These are phyloP conservation scores for Halophytophthora batemanensis DNA, from an alignment of 352 stramenopile species.

Conservation along the genomic window DNA sequence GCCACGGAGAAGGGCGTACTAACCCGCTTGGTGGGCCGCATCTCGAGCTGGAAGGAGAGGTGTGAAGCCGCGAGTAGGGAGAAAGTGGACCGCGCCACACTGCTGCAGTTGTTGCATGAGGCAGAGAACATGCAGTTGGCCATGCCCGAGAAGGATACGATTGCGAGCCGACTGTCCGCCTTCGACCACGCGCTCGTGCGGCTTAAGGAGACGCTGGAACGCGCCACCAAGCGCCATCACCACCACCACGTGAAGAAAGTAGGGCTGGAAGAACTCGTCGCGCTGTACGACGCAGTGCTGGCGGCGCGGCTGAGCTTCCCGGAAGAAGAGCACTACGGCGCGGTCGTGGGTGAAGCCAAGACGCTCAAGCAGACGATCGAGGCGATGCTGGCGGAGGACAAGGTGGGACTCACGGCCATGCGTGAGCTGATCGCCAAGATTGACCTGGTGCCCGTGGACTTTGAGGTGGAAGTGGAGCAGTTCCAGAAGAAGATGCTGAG, in stretches of 20 bases:
- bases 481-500: conserved; percentile 86
- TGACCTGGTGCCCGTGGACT: conserved; percentile 84
- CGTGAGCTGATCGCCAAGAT: conserved; percentile 78
- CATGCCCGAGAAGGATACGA: conserved; percentile 27
- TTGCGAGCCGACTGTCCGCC: conserved; percentile 36
- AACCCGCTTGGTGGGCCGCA: conserved; percentile 40
- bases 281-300: conserved; percentile 41
- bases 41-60: conserved; percentile 50
- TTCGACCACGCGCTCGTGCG: conserved; percentile 62
- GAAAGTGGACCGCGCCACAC: conserved; percentile 42
- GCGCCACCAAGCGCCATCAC: conserved; percentile 61
- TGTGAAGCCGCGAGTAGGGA: conserved; percentile 21
- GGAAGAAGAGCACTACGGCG: conserved; percentile 45
- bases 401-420: conserved; percentile 80
- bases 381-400: conserved; percentile 69
- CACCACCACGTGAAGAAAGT: conserved; percentile 65
- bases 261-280: conserved; percentile 49
- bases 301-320: conserved; percentile 55
- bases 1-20: conserved; percentile 61
- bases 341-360: conserved; percentile 59
- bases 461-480: conserved; percentile 69
- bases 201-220: conserved; percentile 67
- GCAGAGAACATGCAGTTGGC: conserved; percentile 62
- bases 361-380: conserved; percentile 61
- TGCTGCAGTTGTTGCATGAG: conserved; percentile 51